Base-by-base conservation (phyloP, 805 yeast genomes). In the Ascoidea tarda region DNA sequence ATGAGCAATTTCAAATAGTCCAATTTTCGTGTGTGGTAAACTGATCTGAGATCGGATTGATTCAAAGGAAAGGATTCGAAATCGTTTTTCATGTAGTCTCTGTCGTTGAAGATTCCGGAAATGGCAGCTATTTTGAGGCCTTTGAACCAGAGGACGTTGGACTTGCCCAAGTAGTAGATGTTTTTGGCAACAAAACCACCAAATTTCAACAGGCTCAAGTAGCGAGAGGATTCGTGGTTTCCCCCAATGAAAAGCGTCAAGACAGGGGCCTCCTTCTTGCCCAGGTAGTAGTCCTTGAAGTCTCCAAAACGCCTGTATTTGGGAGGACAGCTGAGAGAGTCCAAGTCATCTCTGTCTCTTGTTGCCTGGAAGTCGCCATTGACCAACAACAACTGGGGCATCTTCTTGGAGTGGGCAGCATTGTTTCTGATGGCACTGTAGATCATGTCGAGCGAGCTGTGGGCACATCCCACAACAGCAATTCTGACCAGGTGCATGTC, bases 161-260 rank as follows among this genome's bases (percentile, higher is more conserved):
- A 76, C 47, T 79, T 78, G 0, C 99, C 99, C 59, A 93, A 62
- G 62, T 80, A 93, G 65, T 83, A 93, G 12, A 93, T 87, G 57
- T 84, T 82, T 1, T 88, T 87, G 1, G 96, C 95, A 1, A 86
- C 90, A 87, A 91, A 93, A 0, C 99, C 99, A 10, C 99, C 99
- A 63, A 74, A 76, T 54, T 77, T 78, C 54, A 90, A 67, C 59
- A 85, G 88, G 55, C 76, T 70, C 56, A 93, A 62, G 63, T 85
- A 87, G 54, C 82, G 79, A 54, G 95, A 86, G 4, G 93, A 81
- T 63, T 93, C 99, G 62, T 93, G 99, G 66, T 93, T 93, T 0
- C 99, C 99, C 2, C 99, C 98, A 47, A 93, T 79, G 58, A 91
- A 84, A 0, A 93, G 59, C 0, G 98, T 91, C 38, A 80, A 66